Percentiles rank a stretch among this genome's conserved stretches.
Evolutionary conservation across 805 yeast species (phyloP).

Genomic region (Candida orba): DNA sequence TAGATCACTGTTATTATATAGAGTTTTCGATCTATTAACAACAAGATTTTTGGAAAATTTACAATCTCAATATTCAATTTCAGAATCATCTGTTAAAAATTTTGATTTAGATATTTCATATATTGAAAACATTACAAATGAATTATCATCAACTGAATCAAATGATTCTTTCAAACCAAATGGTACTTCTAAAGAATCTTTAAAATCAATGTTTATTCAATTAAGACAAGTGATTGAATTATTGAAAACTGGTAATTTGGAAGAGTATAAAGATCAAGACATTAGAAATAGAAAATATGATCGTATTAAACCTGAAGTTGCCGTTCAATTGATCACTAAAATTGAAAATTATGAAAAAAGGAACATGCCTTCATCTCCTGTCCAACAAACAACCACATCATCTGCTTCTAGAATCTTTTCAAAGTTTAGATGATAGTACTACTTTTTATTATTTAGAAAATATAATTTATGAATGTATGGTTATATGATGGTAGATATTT

Average conservation of each 20-base stretch:
- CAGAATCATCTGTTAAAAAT: constrained; percentile 60
- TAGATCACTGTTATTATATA: constrained; percentile 69
- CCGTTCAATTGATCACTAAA: constrained; percentile 52
- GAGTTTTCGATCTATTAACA: constrained; percentile 82
- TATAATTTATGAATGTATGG: no score
- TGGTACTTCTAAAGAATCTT: constrained; percentile 34
- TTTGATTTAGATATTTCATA: constrained; percentile 77
- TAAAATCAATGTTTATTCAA: constrained; percentile 70
- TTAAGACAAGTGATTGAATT: constrained; percentile 74
- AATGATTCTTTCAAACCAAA: constrained; percentile 2
- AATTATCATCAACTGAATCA: constrained; percentile 24
- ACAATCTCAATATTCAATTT: constrained; percentile 40
- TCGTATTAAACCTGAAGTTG: constrained; percentile 68
- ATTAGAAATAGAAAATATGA: constrained; percentile 61
- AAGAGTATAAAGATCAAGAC: constrained; percentile 52
- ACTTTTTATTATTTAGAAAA: no score
- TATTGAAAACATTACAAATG: constrained; percentile 46
- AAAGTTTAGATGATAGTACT: constrained; percentile 3
- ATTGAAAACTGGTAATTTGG: constrained; percentile 54
- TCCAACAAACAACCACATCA: constrained; percentile 4
- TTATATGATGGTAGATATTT: no score
- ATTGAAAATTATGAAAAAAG: constrained; percentile 17
- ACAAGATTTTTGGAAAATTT: constrained; percentile 58
- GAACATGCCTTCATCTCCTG: neutral
- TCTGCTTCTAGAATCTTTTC: constrained; percentile 8